Evolutionary conservation across 257 asterid genomes (phyloP).

Genomic region (Craterostigma plantagineum): DNA sequence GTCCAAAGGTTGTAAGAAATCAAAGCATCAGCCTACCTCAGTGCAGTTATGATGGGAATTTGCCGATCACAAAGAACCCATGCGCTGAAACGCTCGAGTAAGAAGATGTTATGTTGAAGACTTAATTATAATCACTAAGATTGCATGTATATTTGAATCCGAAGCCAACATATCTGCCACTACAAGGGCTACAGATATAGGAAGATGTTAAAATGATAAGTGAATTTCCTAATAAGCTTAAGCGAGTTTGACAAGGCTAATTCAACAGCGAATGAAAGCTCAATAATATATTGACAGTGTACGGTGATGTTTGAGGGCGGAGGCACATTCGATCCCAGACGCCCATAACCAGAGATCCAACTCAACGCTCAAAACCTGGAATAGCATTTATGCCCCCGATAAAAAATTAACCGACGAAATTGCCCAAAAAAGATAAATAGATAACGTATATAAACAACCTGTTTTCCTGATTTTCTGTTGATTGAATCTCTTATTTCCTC

Average conservation of each 20-base stretch:
- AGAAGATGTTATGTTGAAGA: background rate
- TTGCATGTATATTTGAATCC: no score
- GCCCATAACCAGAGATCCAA: conserved; percentile 98
- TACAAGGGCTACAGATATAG: no score
- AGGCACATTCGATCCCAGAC: conserved; percentile 41
- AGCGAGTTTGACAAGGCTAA: no score
- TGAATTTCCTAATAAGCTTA: no score
- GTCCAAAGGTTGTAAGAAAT: conserved; percentile 42
- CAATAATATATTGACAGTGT: conserved; percentile 74
- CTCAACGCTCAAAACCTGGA: conserved; percentile 88
- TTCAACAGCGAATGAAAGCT: conserved; percentile 2
- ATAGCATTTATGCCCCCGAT: conserved; percentile 4
- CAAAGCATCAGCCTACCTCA: conserved; percentile 59
- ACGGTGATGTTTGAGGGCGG: conserved; percentile 65
- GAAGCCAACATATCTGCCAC: no score
- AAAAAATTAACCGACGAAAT: background rate
- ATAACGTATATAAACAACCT: conserved; percentile 21
- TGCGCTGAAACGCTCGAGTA: conserved; percentile 12
- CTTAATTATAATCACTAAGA: background rate
- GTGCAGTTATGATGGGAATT: conserved; percentile 72
- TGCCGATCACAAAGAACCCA: conserved; percentile 66
- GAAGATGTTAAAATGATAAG: no score
- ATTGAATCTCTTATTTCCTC: conserved; percentile 71
- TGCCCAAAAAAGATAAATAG: conserved; percentile 5
- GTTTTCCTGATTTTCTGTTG: conserved; percentile 46